Conservation (phyloP, 257 asterid species). For the Lantana camara region DNA sequence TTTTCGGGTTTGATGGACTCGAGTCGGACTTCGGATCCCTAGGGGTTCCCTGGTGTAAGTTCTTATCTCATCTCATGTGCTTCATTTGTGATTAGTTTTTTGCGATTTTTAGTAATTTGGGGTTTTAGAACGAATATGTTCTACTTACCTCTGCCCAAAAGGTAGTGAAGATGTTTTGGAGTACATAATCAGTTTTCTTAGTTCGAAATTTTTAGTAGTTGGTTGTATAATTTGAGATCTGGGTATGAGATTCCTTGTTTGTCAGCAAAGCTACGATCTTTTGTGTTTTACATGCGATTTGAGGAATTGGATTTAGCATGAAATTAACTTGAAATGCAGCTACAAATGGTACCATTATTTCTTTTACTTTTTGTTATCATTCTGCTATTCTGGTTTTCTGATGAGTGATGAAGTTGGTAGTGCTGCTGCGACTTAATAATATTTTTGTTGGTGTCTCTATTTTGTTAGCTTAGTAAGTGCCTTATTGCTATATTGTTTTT, state of each 20-base stretch:
- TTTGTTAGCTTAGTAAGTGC: constrained; percentile 17
- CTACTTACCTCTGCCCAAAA: not conserved
- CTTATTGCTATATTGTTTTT: not conserved
- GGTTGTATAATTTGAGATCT: constrained; percentile 25
- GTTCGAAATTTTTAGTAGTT: constrained; percentile 2
- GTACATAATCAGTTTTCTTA: not conserved
- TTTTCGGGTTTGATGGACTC: constrained; percentile 73
- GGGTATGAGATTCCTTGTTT: constrained; percentile 21
- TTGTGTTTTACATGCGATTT: constrained; percentile 14
- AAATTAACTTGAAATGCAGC: constrained; percentile 5
- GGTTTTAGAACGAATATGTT: not conserved
- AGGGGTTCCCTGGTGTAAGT: constrained; percentile 99
- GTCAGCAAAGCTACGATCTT: not conserved
- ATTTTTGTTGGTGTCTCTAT: constrained; percentile 11
- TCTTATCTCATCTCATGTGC: not conserved
- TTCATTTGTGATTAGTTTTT: not conserved
- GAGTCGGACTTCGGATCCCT: constrained; percentile 94
- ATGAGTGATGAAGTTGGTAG: constrained; percentile 2
- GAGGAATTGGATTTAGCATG: constrained; percentile 12
- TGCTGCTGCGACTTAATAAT: not conserved
- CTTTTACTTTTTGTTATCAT: not conserved
- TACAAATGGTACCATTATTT: not conserved
- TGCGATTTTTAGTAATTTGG: constrained; percentile 10
- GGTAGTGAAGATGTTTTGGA: not conserved
- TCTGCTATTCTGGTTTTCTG: not conserved